A percentile compares a stretch with the other conserved stretches of the same genome.
These are phyloP conservation scores for Colletotrichum tamarilloi DNA, from an alignment of 2,329 filamentous ascomycete species.

Conservation along the genomic window DNA sequence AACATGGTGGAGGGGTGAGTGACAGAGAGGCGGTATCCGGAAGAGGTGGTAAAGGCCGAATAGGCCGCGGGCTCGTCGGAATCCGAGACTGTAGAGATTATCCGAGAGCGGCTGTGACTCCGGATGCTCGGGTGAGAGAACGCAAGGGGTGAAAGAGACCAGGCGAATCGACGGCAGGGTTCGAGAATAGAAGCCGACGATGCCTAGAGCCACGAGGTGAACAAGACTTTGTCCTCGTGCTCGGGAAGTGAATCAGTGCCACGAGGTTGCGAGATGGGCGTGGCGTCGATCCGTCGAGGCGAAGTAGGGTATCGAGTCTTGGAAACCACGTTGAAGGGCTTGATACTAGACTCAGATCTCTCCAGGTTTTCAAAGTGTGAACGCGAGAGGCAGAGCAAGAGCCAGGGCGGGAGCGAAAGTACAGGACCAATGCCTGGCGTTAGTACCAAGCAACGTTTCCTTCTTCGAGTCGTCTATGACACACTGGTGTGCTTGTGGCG, in stretches of 20 bases:
- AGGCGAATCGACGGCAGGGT: conserved; percentile 10
- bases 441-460: neutral
- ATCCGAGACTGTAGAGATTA: neutral
- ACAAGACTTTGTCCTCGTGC: conserved; percentile 1
- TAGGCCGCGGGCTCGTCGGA: conserved; percentile 6
- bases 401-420: neutral
- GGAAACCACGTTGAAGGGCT: conserved; percentile 25
- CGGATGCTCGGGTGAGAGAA: neutral
- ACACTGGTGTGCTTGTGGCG: conserved; percentile 7
- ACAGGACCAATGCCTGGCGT: neutral
- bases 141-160: conserved; percentile 11
- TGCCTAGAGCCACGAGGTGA: conserved; percentile 2
- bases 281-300: neutral
- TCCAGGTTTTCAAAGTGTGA: neutral
- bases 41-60: conserved; percentile 6
- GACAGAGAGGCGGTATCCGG: neutral
- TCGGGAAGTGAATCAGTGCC: conserved; percentile 5
- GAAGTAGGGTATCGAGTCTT: neutral
- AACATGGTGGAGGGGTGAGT: conserved; percentile 56
- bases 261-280: conserved; percentile 1
- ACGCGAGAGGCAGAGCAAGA: neutral
- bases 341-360: neutral
- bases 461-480: neutral
- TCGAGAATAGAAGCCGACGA: conserved; percentile 1
- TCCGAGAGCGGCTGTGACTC: conserved; percentile 20